phyloP scores from a whole-genome alignment of 2,329 filamentous ascomycete genomes.

The Coleophoma crateriformis region DNA sequence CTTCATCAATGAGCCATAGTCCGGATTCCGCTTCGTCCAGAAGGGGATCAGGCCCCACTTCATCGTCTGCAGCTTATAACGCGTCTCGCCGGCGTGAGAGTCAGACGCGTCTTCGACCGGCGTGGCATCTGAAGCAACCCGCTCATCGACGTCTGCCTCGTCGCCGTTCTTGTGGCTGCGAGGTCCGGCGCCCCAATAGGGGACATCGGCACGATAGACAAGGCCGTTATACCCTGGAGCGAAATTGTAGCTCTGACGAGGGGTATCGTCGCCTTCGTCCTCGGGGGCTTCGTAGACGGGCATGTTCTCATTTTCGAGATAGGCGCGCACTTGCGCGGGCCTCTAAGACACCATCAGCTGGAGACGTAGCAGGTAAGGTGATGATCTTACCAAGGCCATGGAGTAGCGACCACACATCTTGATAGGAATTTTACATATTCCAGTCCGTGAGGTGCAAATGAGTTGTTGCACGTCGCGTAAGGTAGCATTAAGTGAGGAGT shows the following conservation, averaged over 20 bases:
- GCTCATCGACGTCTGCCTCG: slow-evolving; percentile 14
- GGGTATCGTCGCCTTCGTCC: slow-evolving; percentile 53
- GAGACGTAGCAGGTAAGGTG: neutral
- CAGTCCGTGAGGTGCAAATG: neutral
- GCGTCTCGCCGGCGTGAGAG: slow-evolving; percentile 30
- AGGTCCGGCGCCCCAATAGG: slow-evolving; percentile 51
- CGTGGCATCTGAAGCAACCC: slow-evolving; percentile 11
- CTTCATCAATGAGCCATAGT: slow-evolving; percentile 72
- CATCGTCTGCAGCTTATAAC: slow-evolving; percentile 85
- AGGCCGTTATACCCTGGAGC: slow-evolving; percentile 81
- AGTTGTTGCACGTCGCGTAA: neutral
- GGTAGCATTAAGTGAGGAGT: neutral
- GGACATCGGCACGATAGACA: slow-evolving; percentile 74
- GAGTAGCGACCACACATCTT: slow-evolving; percentile 28
- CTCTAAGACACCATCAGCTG: slow-evolving; percentile 43
- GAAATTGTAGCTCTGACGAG: slow-evolving; percentile 83
- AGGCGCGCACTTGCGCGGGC: slow-evolving; percentile 67
- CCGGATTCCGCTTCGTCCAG: slow-evolving; percentile 81
- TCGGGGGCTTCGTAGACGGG: slow-evolving; percentile 64
- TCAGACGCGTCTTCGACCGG: slow-evolving; percentile 10
- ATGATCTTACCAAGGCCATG: slow-evolving; percentile 19
- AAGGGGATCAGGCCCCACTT: slow-evolving; percentile 94
- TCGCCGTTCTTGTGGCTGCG: slow-evolving; percentile 16
- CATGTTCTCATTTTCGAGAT: slow-evolving; percentile 71
- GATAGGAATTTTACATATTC: neutral